Percentiles rank a stretch among this genome's conserved stretches.
Evolutionary conservation across 2,329 filamentous ascomycete species (phyloP).

Genomic region (Penicillium expansum): DNA sequence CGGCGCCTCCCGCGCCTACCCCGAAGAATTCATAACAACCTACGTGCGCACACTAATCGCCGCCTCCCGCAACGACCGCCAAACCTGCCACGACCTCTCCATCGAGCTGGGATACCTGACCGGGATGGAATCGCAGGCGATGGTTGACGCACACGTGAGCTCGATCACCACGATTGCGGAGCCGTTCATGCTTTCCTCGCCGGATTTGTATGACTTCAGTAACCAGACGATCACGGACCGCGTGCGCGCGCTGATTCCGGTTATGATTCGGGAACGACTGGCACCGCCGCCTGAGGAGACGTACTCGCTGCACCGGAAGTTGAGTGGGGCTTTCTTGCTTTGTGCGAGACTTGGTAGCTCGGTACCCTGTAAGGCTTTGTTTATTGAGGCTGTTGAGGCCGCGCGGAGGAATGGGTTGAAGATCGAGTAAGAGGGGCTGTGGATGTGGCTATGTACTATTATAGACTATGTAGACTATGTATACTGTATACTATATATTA

Average conservation of each 20-base stretch:
- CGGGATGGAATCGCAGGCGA: constrained; percentile 76
- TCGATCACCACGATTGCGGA: constrained; percentile 89
- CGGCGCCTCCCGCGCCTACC: constrained; percentile 84
- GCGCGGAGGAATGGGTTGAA: constrained; percentile 24
- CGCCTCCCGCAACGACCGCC: constrained; percentile 68
- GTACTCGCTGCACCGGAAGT: constrained; percentile 89
- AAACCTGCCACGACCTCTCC: constrained; percentile 64
- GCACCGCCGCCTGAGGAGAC: constrained; percentile 95
- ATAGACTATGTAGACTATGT: constrained; percentile 1
- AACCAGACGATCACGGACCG: constrained; percentile 96
- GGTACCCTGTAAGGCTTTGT: constrained; percentile 78
- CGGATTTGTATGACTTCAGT: constrained; percentile 84
- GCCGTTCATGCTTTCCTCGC: constrained; percentile 74
- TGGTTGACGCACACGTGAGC: constrained; percentile 87
- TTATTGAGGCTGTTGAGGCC: constrained; percentile 45
- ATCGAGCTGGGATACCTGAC: constrained; percentile 85
- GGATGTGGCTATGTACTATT: background rate
- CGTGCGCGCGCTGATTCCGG: constrained; percentile 80
- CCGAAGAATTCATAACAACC: constrained; percentile 70
- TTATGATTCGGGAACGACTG: constrained; percentile 87
- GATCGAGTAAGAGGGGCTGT: background rate
- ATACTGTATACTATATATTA: background rate
- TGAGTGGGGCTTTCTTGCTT: constrained; percentile 90
- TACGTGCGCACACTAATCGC: constrained; percentile 81
- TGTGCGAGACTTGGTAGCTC: constrained; percentile 82